phyloP scores from a whole-genome alignment of 306 rosid species.

The Chamaecrista fasciculata region DNA sequence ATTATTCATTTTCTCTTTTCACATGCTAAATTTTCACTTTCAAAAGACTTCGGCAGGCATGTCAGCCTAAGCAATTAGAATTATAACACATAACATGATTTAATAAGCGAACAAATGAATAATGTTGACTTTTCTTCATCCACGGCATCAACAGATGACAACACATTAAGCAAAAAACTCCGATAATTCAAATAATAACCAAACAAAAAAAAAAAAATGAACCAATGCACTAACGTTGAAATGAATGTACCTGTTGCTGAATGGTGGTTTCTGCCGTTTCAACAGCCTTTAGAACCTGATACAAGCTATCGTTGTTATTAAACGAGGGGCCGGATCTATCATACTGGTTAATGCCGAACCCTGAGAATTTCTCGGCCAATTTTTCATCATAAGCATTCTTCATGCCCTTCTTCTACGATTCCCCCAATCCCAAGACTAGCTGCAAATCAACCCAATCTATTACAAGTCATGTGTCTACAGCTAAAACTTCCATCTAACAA shows the following conservation, averaged over 20 bases:
- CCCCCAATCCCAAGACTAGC: not conserved
- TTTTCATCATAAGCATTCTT: slow-evolving; percentile 74
- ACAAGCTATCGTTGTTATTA: slow-evolving; percentile 50
- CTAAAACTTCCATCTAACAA: slow-evolving; percentile 25
- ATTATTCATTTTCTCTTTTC: not conserved
- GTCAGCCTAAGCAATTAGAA: not conserved
- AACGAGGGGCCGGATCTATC: slow-evolving; percentile 29
- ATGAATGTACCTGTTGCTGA: slow-evolving; percentile 63
- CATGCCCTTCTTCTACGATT: slow-evolving; percentile 47
- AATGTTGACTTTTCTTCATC: not conserved
- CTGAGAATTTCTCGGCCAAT: slow-evolving; percentile 66
- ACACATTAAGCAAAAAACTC: slow-evolving; percentile 7
- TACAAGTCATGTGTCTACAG: slow-evolving; percentile 7
- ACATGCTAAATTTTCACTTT: not conserved
- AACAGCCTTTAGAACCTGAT: slow-evolving; percentile 82
- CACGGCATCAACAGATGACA: not conserved
- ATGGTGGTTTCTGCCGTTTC: slow-evolving; percentile 90
- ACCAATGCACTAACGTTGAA: not conserved
- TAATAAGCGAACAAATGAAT: not conserved
- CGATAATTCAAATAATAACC: not conserved
- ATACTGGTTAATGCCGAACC: slow-evolving; percentile 44
- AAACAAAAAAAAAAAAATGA: not conserved
- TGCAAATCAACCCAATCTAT: slow-evolving; percentile 24
- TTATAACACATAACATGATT: not conserved
- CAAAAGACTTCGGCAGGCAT: not conserved